Evolutionary conservation across 2,329 filamentous ascomycete genomes (phyloP).

Genomic region (Monosporascus sp.): DNA sequence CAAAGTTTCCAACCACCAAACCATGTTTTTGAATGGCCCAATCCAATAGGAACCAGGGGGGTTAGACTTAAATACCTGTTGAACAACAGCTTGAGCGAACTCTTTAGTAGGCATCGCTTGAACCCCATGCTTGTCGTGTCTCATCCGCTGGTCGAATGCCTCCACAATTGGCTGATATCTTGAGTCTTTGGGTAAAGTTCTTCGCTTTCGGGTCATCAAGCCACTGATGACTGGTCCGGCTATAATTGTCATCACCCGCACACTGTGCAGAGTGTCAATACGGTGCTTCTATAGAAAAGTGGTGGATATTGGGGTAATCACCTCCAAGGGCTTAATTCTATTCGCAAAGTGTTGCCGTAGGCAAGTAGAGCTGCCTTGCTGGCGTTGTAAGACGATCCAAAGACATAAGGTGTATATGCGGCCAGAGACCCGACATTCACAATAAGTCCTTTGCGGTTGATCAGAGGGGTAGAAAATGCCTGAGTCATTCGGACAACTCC

Average conservation of each 20-base stretch:
- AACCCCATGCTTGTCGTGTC: constrained; percentile 7
- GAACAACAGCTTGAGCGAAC: constrained; percentile 7
- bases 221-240: constrained; percentile 10
- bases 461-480: constrained; percentile 5
- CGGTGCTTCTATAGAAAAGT: not conserved
- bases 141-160: constrained; percentile 8
- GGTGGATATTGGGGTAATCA: not conserved
- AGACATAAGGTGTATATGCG: constrained; percentile 10
- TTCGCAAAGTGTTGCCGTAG: constrained; percentile 10
- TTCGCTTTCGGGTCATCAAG: constrained; percentile 7
- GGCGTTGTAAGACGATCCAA: constrained; percentile 11
- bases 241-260: constrained; percentile 8
- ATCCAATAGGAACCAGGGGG: constrained; percentile 8
- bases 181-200: constrained; percentile 4
- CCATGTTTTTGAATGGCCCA: constrained; percentile 6
- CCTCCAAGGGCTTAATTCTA: constrained; percentile 11
- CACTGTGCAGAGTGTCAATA: constrained; percentile 2
- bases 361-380: constrained; percentile 12
- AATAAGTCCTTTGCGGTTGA: constrained; percentile 6
- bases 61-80: constrained; percentile 3
- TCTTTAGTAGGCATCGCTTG: constrained; percentile 7
- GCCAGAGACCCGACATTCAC: constrained; percentile 8
- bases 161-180: constrained; percentile 9
- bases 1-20: constrained; percentile 11
- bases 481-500: constrained; percentile 6